Base-by-base conservation (phyloP, 306 rosid genomes). In the Lupinus albus region DNA sequence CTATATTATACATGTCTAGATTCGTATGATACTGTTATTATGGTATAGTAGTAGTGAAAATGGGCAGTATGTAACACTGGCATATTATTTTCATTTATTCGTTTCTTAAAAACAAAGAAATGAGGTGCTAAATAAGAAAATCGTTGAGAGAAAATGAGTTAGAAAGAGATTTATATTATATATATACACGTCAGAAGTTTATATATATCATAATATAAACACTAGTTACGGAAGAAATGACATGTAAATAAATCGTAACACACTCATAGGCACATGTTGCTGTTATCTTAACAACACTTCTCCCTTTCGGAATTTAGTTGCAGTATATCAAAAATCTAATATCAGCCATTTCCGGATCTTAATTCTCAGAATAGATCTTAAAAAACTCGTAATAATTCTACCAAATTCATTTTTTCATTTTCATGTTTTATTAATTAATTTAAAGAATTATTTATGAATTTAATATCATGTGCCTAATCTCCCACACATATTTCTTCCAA, bases 291-390 rank as follows among this genome's bases (percentile, higher is more conserved):
- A 73, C 38, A 73, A 4, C 46, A 60, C 18, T 53, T 61, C 6
- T 53, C 30, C 21, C 38, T 49, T 62, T 3, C n/a, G 36, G 55
- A 33, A 64, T 65, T 78, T 74, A 44, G 56, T 78, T 64, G 61
- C n/a, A 9, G 54, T 5, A 59, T 59, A 47, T n/a, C n/a, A n/a
- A n/a, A 74, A 67, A 75, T 82, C 83, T 75, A 66, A 48, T 0
- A 59, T 59, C 67, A 82, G 35, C 47, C 15, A 38, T 46, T 51
- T 74, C 68, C 67, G 80, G 80, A 82, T 82, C 76, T 33, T 28
- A 8, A 9, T 53, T 25, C 76, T 64, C 46, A 12, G 11, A 74
- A 64, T 71, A 70, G 70, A 56, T 77, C 53, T 63, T 49, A 67
- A 71, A n/a, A 6, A 25, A 21, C 51, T 53, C 55, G 7, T 50